Base-by-base conservation (phyloP, 352 stramenopile genomes). In the Phytophthora fragariae region DNA sequence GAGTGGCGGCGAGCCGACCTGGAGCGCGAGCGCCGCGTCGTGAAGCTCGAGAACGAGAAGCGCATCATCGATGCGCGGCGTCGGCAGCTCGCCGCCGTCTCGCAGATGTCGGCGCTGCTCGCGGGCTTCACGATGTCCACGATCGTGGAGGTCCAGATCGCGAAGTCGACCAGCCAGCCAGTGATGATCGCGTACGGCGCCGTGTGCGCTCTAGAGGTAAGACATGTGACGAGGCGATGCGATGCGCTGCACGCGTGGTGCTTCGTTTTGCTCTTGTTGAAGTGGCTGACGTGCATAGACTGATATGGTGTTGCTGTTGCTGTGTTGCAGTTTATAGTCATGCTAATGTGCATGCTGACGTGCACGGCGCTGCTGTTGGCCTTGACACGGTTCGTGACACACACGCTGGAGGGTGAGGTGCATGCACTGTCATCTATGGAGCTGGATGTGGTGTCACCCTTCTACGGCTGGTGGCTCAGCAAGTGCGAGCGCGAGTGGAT, bases 1-100 rank as follows among this genome's bases (percentile, higher is more conserved):
- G 76, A 88, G 59, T 95, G 88, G 88, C 80, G 88, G 2, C 79
- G 86, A 37, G 83, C 84, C 62, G 88, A 95, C 49, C 62, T 93
- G 10, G 85, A 92, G 73, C 83, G 88, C 33, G 83, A 91, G 57
- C 80, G 83, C 0, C 88, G 88, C 31, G 76, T 92, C 35, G 61
- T 89, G 60, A 95, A 95, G 72, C 84, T 95, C 57, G 86, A 91
- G 77, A 92, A 91, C 75, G 88, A 95, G 74, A 92, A 93, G 73
- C 84, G 83, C 57, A 86, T 91, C 57, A 90, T 95, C 62, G 88
- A 95, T 66, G 84, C 85, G 21, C 82, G 86, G 3, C 79, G 88
- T 76, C 83, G 86, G 62, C 88, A 95, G 58, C 81, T 95, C 31
- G 79, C 80, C 55, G 81, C 82, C 0, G 70, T 95, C 14, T 90